Percentiles rank a stretch among this genome's conserved stretches.
These are phyloP conservation scores for Tetrapisispora arboricola DNA, from an alignment of 805 yeast genomes.

Conservation along the genomic window DNA sequence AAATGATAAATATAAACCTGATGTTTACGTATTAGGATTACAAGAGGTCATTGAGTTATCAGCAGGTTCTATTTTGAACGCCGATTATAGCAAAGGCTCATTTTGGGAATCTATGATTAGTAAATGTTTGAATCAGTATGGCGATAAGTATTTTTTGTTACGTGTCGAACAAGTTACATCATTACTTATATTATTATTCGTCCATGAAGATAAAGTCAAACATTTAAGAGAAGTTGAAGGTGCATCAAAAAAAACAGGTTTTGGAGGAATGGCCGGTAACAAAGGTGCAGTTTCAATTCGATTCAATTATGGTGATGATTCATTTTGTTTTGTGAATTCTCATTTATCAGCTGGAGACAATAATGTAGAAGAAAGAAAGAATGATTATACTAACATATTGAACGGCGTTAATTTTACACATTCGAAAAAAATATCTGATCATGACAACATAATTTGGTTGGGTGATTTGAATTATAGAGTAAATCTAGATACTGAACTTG, in stretches of 20 bases:
- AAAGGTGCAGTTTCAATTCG: constrained; percentile 94
- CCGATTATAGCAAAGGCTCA: constrained; percentile 62
- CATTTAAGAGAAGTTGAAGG: constrained; percentile 79
- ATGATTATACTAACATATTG: constrained; percentile 67
- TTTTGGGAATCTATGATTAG: constrained; percentile 72
- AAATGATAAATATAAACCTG: constrained; percentile 48
- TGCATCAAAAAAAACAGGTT: constrained; percentile 81
- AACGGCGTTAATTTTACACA: constrained; percentile 72
- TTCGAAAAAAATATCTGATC: constrained; percentile 66
- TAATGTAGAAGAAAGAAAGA: constrained; percentile 74
- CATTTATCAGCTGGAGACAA: constrained; percentile 89
- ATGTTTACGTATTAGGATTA: constrained; percentile 75
- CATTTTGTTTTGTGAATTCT: constrained; percentile 76
- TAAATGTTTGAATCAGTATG: constrained; percentile 47
- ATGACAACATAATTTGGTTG: constrained; percentile 82
- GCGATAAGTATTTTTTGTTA: constrained; percentile 46
- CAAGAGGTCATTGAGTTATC: constrained; percentile 91
- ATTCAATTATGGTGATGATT: constrained; percentile 68
- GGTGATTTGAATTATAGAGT: constrained; percentile 92
- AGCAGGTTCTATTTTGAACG: constrained; percentile 79
- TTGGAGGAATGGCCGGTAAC: constrained; percentile 95
- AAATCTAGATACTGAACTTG: constrained; percentile 58
- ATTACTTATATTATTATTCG: constrained; percentile 54
- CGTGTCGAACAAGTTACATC: constrained; percentile 73
- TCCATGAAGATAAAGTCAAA: constrained; percentile 36